Conservation (phyloP, 2,329 filamentous ascomycete genomes). For the Cladosporium oxysporum region DNA sequence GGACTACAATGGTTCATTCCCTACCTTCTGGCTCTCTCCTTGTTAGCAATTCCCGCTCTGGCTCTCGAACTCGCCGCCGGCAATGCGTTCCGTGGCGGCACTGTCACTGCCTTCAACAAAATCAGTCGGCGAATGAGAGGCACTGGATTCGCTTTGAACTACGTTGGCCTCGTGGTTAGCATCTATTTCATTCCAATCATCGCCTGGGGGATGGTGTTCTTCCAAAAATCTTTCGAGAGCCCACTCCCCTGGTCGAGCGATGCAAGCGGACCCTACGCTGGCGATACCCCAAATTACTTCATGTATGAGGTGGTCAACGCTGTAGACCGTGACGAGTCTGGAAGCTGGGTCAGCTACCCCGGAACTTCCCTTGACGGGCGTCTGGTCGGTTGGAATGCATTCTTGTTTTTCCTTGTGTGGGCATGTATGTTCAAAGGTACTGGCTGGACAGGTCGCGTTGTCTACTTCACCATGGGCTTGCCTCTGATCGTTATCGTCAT, state of each 20-base stretch:
- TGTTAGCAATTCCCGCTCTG: slow-evolving; percentile 58
- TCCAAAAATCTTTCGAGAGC: slow-evolving; percentile 56
- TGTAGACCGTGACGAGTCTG: slow-evolving; percentile 39
- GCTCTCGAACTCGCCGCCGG: slow-evolving; percentile 57
- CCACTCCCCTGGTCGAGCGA: slow-evolving; percentile 57
- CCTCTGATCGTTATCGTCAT: slow-evolving; percentile 60
- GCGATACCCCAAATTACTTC: slow-evolving; percentile 41
- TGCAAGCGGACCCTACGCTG: slow-evolving; percentile 56
- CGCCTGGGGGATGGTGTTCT: slow-evolving; percentile 62
- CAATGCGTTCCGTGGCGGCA: slow-evolving; percentile 51
- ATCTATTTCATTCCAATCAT: slow-evolving; percentile 60
- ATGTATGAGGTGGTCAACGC: slow-evolving; percentile 28
- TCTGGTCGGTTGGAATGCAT: slow-evolving; percentile 59
- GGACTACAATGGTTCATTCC: slow-evolving; percentile 65
- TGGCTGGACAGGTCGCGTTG: slow-evolving; percentile 58
- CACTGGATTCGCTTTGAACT: slow-evolving; percentile 52
- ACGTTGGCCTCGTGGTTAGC: slow-evolving; percentile 56
- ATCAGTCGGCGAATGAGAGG: slow-evolving; percentile 49
- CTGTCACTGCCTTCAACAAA: slow-evolving; percentile 40
- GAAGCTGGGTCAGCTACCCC: slow-evolving; percentile 49
- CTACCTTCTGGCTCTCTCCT: slow-evolving; percentile 56
- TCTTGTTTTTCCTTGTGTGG: slow-evolving; percentile 63
- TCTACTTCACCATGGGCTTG: slow-evolving; percentile 63
- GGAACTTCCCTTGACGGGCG: slow-evolving; percentile 53
- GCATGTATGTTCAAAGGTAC: slow-evolving; percentile 61